Base-by-base conservation (phyloP, 192 early-diverging fungal species). In the Martensiomyces pterosporus region DNA sequence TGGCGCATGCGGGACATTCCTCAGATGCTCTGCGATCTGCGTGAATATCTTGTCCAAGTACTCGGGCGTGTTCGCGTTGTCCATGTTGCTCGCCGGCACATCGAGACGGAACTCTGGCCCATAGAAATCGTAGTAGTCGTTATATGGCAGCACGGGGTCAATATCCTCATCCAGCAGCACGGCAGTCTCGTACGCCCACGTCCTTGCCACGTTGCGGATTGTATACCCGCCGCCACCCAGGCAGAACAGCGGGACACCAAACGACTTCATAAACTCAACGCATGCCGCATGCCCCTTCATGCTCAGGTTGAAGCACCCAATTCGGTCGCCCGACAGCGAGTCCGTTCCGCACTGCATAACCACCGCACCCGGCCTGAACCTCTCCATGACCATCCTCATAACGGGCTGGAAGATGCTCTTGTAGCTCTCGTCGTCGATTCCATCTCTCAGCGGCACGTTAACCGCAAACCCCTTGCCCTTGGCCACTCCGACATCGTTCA, bases 171-270 rank as follows among this genome's bases (percentile, higher is more conserved):
- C 88, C n/a, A 90, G 72, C 10, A 89, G 79, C 3, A 92, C 79
- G 8, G 84, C 71, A 4, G 96, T 99, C 54, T 99, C 96, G 60
- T 94, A 97, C 12, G 90, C 86, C 95, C 93, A 96, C 5, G 87
- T 86, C 7, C 95, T 81, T 19, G 93, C 87, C 0, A 95, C 93
- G 64, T 98, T 95, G 21, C 92, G 81, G 64, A 97, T 92, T 0
- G 96, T 99, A 65, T 99, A 99, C 0, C 96, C 96, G 34, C 96
- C 96, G 21, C 96, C 96, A 29, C 96, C 96, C 4, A 97, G 69
- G 34, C 94, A 85, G 44, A 99, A 62, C 67, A 97, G 71, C 15
- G 96, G 96, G 29, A 99, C 75, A 43, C 85, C 82, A 57, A 96
- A 91, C 6, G 80, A 83, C 46, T 94, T 96, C 63, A 97, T 88